Conservation (phyloP, 2,329 filamentous ascomycete genomes). For the Dactylonectria macrodidyma region DNA sequence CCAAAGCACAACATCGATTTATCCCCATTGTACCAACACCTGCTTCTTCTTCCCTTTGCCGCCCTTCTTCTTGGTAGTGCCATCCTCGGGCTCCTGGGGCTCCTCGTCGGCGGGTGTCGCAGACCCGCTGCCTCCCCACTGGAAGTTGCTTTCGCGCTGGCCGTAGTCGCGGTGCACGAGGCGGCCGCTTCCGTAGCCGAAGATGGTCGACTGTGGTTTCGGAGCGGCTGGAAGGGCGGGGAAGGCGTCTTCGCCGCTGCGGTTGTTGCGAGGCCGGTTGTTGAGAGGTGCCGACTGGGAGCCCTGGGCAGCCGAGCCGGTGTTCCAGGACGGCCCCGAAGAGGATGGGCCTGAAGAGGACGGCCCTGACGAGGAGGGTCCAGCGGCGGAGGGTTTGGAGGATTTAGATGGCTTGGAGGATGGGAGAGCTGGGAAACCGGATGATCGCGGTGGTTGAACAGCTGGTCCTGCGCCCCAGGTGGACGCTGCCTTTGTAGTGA, state of each 20-base stretch:
- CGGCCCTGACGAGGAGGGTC: slow-evolving; percentile 35
- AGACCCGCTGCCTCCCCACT: slow-evolving; percentile 60
- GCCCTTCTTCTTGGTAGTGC: slow-evolving; percentile 66
- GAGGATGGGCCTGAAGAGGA: slow-evolving; percentile 41
- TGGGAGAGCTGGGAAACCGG: slow-evolving; percentile 63
- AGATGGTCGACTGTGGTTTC: slow-evolving; percentile 75
- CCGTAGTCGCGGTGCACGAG: slow-evolving; percentile 69
- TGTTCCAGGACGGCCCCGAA: slow-evolving; percentile 51
- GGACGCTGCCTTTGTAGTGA: slow-evolving; percentile 38
- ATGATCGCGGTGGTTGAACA: slow-evolving; percentile 45
- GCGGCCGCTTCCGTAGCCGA: slow-evolving; percentile 70
- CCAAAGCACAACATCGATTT: slow-evolving; percentile 22
- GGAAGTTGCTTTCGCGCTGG: slow-evolving; percentile 65
- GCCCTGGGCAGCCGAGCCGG: slow-evolving; percentile 45
- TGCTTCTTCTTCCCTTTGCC: slow-evolving; percentile 73
- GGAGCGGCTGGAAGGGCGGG: slow-evolving; percentile 86
- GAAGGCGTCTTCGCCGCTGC: slow-evolving; percentile 74
- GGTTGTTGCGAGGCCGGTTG: slow-evolving; percentile 35
- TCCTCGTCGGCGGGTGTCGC: slow-evolving; percentile 48
- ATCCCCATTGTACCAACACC: slow-evolving; percentile 75
- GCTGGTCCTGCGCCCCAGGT: slow-evolving; percentile 43
- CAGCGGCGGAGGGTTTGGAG: slow-evolving; percentile 44
- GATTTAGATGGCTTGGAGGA: slow-evolving; percentile 33
- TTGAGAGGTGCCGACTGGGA: slow-evolving; percentile 48
- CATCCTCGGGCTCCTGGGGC: slow-evolving; percentile 46